phyloP scores from a whole-genome alignment of 1,284 basidiomycete species.

The Irpex sp. region DNA sequence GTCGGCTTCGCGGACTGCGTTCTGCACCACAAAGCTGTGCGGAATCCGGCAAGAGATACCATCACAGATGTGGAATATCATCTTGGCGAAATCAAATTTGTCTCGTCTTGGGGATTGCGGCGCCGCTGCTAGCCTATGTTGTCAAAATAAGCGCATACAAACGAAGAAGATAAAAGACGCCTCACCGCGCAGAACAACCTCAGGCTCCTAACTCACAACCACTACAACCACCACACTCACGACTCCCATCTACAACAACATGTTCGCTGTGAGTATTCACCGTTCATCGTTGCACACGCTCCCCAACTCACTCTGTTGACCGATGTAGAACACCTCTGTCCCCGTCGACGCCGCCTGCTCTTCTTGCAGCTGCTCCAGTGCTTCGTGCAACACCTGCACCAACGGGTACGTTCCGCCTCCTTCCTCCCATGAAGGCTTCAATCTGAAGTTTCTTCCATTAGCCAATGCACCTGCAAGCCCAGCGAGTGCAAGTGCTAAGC shows the following conservation, averaged over 20 bases:
- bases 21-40: neutral
- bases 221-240: neutral
- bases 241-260: neutral
- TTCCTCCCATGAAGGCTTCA: neutral
- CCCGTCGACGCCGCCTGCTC: slow-evolving; percentile 45
- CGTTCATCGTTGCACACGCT: too few relatives aligned
- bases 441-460: slow-evolving; percentile 5
- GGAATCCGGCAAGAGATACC: neutral
- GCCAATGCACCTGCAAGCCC: slow-evolving; percentile 53
- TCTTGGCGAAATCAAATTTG: neutral
- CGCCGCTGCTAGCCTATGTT: neutral
- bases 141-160: neutral
- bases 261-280: neutral
- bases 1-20: too few relatives aligned
- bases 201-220: neutral
- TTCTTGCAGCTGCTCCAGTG: slow-evolving; percentile 48
- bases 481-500: slow-evolving; percentile 55
- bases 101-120: neutral
- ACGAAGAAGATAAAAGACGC: neutral
- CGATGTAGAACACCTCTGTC: slow-evolving; percentile 33
- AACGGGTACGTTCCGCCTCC: neutral
- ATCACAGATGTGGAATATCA: neutral
- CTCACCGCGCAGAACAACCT: neutral
- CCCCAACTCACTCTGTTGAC: too few relatives aligned
- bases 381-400: slow-evolving; percentile 31